These are phyloP conservation scores for Gleditsia sinensis DNA, from an alignment of 306 rosid species.

Conservation along the genomic window DNA sequence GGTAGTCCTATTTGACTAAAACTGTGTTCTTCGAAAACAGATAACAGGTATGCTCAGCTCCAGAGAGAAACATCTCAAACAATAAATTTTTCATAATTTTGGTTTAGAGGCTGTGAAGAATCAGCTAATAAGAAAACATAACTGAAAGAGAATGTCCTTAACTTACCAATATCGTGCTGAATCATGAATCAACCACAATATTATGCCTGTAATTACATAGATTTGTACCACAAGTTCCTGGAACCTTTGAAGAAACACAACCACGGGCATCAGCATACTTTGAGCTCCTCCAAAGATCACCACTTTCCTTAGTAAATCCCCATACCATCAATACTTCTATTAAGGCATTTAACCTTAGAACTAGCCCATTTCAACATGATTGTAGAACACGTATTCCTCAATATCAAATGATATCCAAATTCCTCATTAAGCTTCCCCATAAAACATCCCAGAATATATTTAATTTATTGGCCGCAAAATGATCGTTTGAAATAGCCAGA, in stretches of 20 bases:
- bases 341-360: background rate
- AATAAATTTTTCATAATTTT: background rate
- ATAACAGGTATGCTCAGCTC: slow-evolving; percentile 24
- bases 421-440: background rate
- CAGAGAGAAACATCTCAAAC: background rate
- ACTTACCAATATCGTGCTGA: slow-evolving; percentile 23
- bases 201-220: background rate
- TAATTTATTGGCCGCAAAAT: background rate
- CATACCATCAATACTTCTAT: background rate
- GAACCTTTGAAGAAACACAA: background rate
- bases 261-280: background rate
- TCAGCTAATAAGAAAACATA: slow-evolving; percentile 9
- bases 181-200: slow-evolving; percentile 13
- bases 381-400: background rate
- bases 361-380: background rate
- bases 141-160: slow-evolving; percentile 5
- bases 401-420: background rate
- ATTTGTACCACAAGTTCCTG: background rate
- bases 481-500: slow-evolving; percentile 13
- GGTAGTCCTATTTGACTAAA: slow-evolving; percentile 8
- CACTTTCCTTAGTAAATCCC: background rate
- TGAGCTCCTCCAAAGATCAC: background rate
- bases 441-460: background rate
- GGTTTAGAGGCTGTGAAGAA: slow-evolving; percentile 15
- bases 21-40: background rate